Conservation (phyloP, 495 filamentous ascomycete genomes). For the Penicillium ochrochloron region DNA sequence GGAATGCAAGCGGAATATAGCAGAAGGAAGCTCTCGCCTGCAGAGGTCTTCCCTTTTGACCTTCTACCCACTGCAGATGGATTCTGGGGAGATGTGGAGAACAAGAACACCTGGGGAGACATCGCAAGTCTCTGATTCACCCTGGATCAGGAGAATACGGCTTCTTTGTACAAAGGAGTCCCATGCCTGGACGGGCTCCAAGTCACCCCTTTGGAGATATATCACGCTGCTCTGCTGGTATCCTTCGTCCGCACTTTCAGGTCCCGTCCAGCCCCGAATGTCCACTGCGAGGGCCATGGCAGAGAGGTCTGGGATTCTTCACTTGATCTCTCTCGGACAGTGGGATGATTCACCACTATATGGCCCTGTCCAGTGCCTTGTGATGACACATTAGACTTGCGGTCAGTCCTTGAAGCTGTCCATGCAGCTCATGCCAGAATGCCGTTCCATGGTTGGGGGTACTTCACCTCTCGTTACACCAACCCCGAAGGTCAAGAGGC, state of each 20-base stretch:
- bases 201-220: background rate
- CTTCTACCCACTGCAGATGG: background rate
- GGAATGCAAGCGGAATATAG: background rate
- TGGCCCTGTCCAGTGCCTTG: background rate
- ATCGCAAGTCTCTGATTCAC: background rate
- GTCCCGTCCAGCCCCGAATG: background rate
- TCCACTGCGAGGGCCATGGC: background rate
- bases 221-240: background rate
- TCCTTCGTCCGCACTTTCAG: background rate
- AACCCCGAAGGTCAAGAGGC: background rate
- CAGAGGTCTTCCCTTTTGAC: background rate
- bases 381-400: background rate
- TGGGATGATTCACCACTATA: background rate
- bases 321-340: background rate
- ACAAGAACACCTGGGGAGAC: background rate
- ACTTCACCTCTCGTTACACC: background rate
- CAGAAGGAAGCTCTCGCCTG: background rate
- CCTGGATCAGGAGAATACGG: background rate
- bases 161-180: background rate
- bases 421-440: background rate
- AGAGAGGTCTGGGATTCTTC: background rate
- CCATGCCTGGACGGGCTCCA: background rate
- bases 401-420: background rate
- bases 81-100: background rate
- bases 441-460: background rate